Conservation (phyloP, 2,329 filamentous ascomycete species). For the Diaporthe citriasiana region DNA sequence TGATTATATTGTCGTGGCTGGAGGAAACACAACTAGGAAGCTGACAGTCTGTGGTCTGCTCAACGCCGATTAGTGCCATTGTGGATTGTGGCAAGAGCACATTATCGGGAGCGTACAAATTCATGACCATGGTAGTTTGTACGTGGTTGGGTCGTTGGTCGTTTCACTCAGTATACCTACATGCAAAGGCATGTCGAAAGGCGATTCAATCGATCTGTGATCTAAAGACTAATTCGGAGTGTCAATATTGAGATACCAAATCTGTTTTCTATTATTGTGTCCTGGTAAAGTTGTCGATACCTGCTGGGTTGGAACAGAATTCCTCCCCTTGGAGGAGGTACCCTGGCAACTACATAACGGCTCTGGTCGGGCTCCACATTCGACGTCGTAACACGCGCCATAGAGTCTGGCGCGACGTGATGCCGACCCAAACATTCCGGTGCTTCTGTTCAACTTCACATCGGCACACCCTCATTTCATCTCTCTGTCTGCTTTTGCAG, state of each 20-base stretch:
- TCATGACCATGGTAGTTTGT: background rate
- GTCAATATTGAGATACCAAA: background rate
- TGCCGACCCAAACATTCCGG: background rate
- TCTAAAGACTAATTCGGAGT: background rate
- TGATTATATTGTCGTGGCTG: background rate
- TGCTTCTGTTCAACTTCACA: background rate
- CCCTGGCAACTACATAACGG: background rate
- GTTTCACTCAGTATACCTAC: background rate
- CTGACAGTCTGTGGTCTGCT: background rate
- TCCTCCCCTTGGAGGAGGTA: background rate
- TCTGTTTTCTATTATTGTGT: background rate
- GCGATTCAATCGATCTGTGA: background rate
- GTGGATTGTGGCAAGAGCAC: background rate
- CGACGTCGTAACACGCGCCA: background rate
- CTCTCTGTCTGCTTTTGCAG: background rate
- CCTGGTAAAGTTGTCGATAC: background rate
- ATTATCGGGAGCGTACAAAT: background rate
- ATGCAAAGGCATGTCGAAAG: background rate
- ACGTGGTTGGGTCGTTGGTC: background rate
- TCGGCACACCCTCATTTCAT: no score
- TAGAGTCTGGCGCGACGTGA: background rate
- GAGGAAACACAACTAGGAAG: background rate
- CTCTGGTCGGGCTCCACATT: background rate
- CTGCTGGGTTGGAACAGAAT: background rate
- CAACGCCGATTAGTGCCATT: background rate